These are phyloP conservation scores for Pseudonitzschia multiseries DNA, from an alignment of 108 stramenopile genomes.

Conservation along the genomic window DNA sequence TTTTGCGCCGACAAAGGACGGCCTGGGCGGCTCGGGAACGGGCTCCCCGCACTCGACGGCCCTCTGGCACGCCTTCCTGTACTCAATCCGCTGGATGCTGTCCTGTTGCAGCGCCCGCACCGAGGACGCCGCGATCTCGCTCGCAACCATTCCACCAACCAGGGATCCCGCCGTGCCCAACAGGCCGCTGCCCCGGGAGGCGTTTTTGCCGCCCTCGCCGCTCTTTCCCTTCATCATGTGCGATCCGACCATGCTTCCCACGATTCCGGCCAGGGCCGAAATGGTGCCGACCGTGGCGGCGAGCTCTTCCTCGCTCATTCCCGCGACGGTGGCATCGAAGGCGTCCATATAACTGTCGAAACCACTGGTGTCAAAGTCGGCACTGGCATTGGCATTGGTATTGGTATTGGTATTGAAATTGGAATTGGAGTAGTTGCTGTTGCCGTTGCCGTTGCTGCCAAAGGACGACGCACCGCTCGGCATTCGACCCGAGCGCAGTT, in stretches of 20 bases:
- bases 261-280: constrained; percentile 52
- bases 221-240: constrained; percentile 12
- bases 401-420: not conserved
- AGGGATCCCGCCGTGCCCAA: constrained; percentile 49
- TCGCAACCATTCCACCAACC: constrained; percentile 63
- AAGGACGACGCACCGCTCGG: too few species aligned
- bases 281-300: constrained; percentile 59
- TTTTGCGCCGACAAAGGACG: not conserved
- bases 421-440: not conserved
- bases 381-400: not conserved
- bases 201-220: constrained; percentile 15
- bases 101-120: constrained; percentile 54
- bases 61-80: constrained; percentile 46
- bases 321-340: constrained; percentile 66
- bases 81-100: constrained; percentile 52
- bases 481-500: constrained; percentile 22
- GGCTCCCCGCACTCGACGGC: constrained; percentile 55
- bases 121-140: constrained; percentile 47
- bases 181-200: constrained; percentile 31
- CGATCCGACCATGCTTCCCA: constrained; percentile 56
- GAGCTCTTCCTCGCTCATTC: constrained; percentile 69
- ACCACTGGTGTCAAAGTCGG: constrained; percentile 1
- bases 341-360: constrained; percentile 58
- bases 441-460: not conserved
- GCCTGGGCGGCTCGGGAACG: constrained; percentile 44